A percentile compares a stretch with the other conserved stretches of the same genome.
phyloP scores from a whole-genome alignment of 306 rosid species.

The Acacia acuminata region DNA sequence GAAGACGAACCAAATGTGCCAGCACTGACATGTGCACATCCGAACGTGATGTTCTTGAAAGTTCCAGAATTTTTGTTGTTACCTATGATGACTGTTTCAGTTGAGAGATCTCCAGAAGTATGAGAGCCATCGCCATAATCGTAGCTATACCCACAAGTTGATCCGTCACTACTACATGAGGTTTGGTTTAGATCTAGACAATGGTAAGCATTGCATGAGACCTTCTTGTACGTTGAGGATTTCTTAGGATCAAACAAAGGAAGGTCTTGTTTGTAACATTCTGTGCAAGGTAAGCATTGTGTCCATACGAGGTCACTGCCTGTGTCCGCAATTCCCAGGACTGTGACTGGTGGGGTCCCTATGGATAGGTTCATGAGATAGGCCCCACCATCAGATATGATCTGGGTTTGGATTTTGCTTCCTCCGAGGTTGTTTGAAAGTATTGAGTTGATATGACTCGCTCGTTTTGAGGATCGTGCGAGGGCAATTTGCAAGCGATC shows the following conservation, averaged over 20 bases:
- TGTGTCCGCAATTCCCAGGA: slow-evolving; percentile 55
- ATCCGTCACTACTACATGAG: background rate
- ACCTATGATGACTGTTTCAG: slow-evolving; percentile 41
- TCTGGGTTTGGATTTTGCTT: slow-evolving; percentile 13
- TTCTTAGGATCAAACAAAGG: slow-evolving; percentile 45
- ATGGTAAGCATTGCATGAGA: slow-evolving; percentile 28
- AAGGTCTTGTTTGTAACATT: slow-evolving; percentile 51
- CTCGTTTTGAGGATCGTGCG: slow-evolving; percentile 40
- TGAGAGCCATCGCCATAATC: slow-evolving; percentile 49
- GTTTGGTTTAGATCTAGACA: slow-evolving; percentile 13
- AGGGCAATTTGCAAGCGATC: slow-evolving; percentile 36
- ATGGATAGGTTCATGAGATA: slow-evolving; percentile 53
- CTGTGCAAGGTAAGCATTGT: slow-evolving; percentile 59
- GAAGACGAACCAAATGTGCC: slow-evolving; percentile 46
- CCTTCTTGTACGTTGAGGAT: slow-evolving; percentile 44
- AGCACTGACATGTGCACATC: slow-evolving; percentile 51
- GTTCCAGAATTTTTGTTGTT: background rate
- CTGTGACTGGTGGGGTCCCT: slow-evolving; percentile 52
- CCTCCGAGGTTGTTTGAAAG: background rate
- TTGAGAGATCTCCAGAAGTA: slow-evolving; percentile 46
- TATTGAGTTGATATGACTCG: slow-evolving; percentile 12
- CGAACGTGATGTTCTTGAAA: slow-evolving; percentile 33
- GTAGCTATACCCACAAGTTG: slow-evolving; percentile 37
- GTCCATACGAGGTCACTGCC: slow-evolving; percentile 73
- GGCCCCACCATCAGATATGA: background rate